Base-by-base conservation (phyloP, 2,329 filamentous ascomycete species). In the Sporothrix pseudoabietina region DNA sequence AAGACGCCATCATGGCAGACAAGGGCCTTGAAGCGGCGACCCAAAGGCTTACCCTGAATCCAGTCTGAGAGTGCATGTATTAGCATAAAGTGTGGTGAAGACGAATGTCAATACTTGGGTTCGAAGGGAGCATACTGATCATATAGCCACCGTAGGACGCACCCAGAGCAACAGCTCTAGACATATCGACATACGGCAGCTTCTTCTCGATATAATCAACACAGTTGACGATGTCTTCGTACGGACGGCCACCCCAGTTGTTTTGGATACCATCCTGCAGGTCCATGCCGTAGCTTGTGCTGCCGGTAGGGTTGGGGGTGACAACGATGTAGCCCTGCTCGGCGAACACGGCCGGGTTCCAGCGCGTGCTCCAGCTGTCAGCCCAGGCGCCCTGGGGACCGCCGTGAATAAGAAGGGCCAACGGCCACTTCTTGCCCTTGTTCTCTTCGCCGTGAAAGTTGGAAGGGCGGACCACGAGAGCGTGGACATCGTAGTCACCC, bases 1-100 rank as follows among this genome's bases (percentile, higher is more conserved):
- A 94, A 96, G 71, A 94, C 91, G 66, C 94, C 94, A 77, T 97
- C 94, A 80, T 97, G 94, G 78, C 91, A 94, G 39, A 97, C 94
- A 4, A 98, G 86, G 0, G 94, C 94, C 81, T 93, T 93, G 87
- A 98, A 97, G 77, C 91, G 89, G 39, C 93, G 89, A 26, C 94
- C 94, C 0, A 98, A 87, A 0, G 89, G 87, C 75, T 96, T 92
- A 8, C 94, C 94, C 82, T 97, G 94, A 77, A 97, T 94, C 94
- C 94, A 97, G 80, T 97, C 87, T 82, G 59, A 78, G 76, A 14
- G 4, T 47, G 6, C 19, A 49, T 26, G 63, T 47, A 66, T 22
- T 16, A n/a, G 10, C 16, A 35, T 35, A 8, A 2, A 35, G 35
- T 35, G 2, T 35, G 35, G 35, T 35, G 35, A 26, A 26, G 26